Evolutionary conservation across 108 stramenopile genomes (phyloP).

Genomic region (Nitzschia inconspicua): DNA sequence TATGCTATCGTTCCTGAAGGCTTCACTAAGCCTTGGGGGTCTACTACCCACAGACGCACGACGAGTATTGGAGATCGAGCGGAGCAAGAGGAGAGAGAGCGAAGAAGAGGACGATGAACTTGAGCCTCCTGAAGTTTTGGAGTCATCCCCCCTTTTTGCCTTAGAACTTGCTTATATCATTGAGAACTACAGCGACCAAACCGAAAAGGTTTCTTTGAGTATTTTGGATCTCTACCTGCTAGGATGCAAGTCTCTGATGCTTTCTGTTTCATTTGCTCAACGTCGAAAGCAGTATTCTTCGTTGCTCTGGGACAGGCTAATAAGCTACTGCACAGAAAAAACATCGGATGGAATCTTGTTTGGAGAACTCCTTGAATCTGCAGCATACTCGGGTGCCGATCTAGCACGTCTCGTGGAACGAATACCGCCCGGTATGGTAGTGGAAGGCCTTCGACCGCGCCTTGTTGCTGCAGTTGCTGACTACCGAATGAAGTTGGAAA

Average conservation of each 20-base stretch:
- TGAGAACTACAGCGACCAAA: conserved; percentile 59
- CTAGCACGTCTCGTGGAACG: conserved; percentile 57
- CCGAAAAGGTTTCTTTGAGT: conserved; percentile 39
- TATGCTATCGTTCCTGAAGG: conserved; percentile 68
- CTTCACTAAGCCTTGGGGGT: conserved; percentile 69
- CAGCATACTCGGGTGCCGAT: conserved; percentile 75
- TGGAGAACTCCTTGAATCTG: conserved; percentile 74
- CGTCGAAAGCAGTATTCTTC: conserved; percentile 45
- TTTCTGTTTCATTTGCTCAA: conserved; percentile 75
- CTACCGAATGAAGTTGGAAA: conserved; percentile 69
- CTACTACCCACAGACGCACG: conserved; percentile 52
- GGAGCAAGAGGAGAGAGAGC: conserved; percentile 5
- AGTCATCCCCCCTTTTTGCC: conserved; percentile 51
- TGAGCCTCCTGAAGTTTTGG: not conserved
- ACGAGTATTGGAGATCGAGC: conserved; percentile 35
- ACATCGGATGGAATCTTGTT: conserved; percentile 52
- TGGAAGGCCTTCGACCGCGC: conserved; percentile 77
- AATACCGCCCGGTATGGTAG: conserved; percentile 72
- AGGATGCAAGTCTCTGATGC: conserved; percentile 58
- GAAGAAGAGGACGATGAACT: conserved; percentile 8
- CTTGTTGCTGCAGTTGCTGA: conserved; percentile 80
- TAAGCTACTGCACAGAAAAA: conserved; percentile 51
- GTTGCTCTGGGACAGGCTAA: conserved; percentile 64
- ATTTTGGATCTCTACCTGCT: conserved; percentile 66
- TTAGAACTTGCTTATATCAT: conserved; percentile 79